These are phyloP conservation scores for Cladorrhinum sp. DNA, from an alignment of 2,329 filamentous ascomycete species.

Conservation along the genomic window DNA sequence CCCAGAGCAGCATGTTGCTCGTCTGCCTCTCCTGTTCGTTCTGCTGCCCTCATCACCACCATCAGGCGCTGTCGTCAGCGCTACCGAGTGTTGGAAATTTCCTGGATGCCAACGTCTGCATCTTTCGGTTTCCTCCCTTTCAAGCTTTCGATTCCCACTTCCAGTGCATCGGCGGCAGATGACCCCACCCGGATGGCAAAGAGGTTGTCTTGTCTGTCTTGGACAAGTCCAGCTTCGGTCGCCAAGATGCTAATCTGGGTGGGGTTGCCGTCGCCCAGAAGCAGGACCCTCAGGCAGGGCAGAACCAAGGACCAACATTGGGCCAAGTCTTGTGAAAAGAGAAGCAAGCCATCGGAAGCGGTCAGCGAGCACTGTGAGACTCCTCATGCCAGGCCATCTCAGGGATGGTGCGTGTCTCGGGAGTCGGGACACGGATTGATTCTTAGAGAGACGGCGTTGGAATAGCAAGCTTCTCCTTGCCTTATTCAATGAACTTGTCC, in stretches of 20 bases:
- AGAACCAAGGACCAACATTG: not conserved
- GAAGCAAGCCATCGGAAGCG: slow-evolving; percentile 4
- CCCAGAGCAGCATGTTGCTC: not conserved
- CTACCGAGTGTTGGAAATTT: not conserved
- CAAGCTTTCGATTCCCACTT: not conserved
- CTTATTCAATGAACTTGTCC: not conserved
- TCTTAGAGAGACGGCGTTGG: too few species aligned
- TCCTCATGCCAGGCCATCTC: not conserved
- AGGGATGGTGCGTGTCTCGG: not conserved
- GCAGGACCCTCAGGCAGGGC: not conserved
- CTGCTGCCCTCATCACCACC: not conserved
- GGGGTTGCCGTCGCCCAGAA: slow-evolving; percentile 6
- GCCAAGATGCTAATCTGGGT: slow-evolving; percentile 9
- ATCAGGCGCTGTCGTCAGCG: not conserved
- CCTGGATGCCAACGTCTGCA: not conserved
- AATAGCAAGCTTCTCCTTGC: not conserved
- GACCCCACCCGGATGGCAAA: not conserved
- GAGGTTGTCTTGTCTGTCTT: slow-evolving; percentile 4
- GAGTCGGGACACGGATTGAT: not conserved
- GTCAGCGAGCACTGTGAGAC: not conserved
- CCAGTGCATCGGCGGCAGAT: not conserved
- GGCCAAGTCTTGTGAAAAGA: slow-evolving; percentile 3
- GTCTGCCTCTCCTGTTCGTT: not conserved
- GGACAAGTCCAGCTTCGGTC: slow-evolving; percentile 9
- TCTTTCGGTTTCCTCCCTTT: not conserved